Evolutionary conservation across 805 yeast species (phyloP).

Genomic region (Wickerhamiella musiphila): DNA sequence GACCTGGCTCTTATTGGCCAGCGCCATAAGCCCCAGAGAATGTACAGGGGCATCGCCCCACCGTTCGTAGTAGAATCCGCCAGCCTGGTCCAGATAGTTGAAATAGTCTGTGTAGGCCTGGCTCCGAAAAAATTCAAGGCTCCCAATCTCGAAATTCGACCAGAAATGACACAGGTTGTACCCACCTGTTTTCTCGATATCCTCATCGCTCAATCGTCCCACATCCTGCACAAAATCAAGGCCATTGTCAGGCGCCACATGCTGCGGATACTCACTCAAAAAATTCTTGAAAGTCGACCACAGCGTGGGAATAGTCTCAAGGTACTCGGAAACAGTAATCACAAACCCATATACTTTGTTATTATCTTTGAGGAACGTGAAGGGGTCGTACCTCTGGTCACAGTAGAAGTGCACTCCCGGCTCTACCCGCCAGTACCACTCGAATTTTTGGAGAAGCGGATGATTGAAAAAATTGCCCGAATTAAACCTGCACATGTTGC

Average conservation of each 20-base stretch:
- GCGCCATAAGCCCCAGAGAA: slow-evolving; percentile 44
- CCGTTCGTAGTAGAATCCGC: slow-evolving; percentile 79
- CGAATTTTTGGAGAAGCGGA: slow-evolving; percentile 49
- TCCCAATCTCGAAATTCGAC: slow-evolving; percentile 73
- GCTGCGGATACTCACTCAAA: slow-evolving; percentile 36
- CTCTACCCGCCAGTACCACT: slow-evolving; percentile 90
- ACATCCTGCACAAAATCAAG: slow-evolving; percentile 39
- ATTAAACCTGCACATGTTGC: slow-evolving; percentile 93
- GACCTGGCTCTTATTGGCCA: slow-evolving; percentile 41
- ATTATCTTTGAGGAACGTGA: slow-evolving; percentile 58
- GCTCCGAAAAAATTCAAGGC: slow-evolving; percentile 54
- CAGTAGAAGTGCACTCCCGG: slow-evolving; percentile 82
- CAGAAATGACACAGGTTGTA: slow-evolving; percentile 79
- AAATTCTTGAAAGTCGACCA: slow-evolving; percentile 61
- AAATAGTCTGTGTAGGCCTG: slow-evolving; percentile 53
- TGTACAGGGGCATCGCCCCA: slow-evolving; percentile 97
- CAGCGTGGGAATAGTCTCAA: slow-evolving; percentile 68
- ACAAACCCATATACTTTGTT: slow-evolving; percentile 77
- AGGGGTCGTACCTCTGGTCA: slow-evolving; percentile 59
- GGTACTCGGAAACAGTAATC: slow-evolving; percentile 65
- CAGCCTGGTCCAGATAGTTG: slow-evolving; percentile 46
- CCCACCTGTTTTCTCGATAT: slow-evolving; percentile 31
- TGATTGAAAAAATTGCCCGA: slow-evolving; percentile 82
- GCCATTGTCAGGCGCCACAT: slow-evolving; percentile 47
- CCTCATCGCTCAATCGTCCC: slow-evolving; percentile 25